Percentiles rank a stretch among this genome's conserved stretches.
Conservation (phyloP, 805 yeast genomes). For the Candida ulmi region DNA sequence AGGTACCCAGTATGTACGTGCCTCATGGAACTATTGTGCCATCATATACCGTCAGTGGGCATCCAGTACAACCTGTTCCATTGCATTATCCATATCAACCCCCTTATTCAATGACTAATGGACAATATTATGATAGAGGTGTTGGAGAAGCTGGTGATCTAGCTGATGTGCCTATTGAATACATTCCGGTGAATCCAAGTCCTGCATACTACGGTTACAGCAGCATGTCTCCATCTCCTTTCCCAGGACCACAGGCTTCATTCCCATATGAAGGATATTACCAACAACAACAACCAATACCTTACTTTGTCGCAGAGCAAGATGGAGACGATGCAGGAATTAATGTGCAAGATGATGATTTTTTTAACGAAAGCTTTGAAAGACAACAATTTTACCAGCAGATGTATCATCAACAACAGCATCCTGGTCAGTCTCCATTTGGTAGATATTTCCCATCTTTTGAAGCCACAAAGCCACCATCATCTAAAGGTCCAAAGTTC, state of each 20-base stretch:
- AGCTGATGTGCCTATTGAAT: constrained; percentile 4
- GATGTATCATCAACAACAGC: not conserved
- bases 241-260: not conserved
- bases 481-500: constrained; percentile 8
- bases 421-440: constrained; percentile 15
- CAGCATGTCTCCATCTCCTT: not conserved
- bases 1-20: not conserved
- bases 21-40: not conserved
- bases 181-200: not conserved
- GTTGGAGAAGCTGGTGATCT: constrained; percentile 8
- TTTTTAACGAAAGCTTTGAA: constrained; percentile 8
- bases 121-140: constrained; percentile 21
- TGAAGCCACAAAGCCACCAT: constrained; percentile 24
- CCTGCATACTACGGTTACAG: not conserved
- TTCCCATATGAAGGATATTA: constrained; percentile 6
- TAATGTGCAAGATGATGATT: constrained; percentile 1
- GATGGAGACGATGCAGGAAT: not conserved
- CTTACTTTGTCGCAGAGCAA: constrained; percentile 2
- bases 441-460: constrained; percentile 22
- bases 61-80: not conserved
- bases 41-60: not conserved
- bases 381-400: constrained; percentile 1
- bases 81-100: constrained; percentile 1
- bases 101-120: constrained; percentile 16
- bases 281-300: constrained; percentile 1